Evolutionary conservation across 257 asterid species (phyloP), one percentile per base, ranked within the genome.

Genomic region (Mentha longifolia): DNA sequence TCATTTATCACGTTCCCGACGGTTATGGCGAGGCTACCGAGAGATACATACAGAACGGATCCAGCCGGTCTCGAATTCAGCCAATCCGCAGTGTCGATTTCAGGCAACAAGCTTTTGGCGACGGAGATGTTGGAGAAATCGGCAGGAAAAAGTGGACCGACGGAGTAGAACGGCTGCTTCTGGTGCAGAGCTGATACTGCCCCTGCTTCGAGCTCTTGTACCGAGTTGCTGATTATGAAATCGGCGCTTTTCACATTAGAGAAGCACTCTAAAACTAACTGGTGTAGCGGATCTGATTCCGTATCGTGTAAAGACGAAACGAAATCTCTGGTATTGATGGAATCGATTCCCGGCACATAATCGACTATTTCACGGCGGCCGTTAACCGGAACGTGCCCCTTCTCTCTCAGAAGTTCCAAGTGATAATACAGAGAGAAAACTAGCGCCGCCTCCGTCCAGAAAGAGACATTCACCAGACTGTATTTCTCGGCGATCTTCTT

Each of bases 1-100:
- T 80, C 92, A 14, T 46, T 50, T 16, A 84, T 57, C 43, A 78
- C 84, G 0, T 58, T 49, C 47, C 76, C 73, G 14, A 76, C 81
- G 5, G 70, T 67, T 67, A 54, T 83, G 5, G 82, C 88, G 5
- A 82, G 80, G 62, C 96, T 87, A 0, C 96, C 96, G 63, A 87
- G 87, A 0, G 96, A 90, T 14, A 87, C 84, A 28, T 90, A 90
- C 70, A 90, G 8, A 64, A 90, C 95, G 1, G 96, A 84, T 1
- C 84, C 77, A 5, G 39, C 0, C 39, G 1, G 39, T 9, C 39
- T 5, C 39, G 39, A 33, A 6, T 77, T 72, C 54, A 90, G 81
- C 96, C 95, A 88, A 5, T 81, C 84, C 0, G 78, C 42, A 65
- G 84, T 79, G 72, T 83, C 83, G 0, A 79, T 74, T 78, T 87